Evolutionary conservation across 2,329 filamentous ascomycete genomes (phyloP), one percentile per base, ranked within the genome.

Genomic region (Colletotrichum higginsianum): DNA sequence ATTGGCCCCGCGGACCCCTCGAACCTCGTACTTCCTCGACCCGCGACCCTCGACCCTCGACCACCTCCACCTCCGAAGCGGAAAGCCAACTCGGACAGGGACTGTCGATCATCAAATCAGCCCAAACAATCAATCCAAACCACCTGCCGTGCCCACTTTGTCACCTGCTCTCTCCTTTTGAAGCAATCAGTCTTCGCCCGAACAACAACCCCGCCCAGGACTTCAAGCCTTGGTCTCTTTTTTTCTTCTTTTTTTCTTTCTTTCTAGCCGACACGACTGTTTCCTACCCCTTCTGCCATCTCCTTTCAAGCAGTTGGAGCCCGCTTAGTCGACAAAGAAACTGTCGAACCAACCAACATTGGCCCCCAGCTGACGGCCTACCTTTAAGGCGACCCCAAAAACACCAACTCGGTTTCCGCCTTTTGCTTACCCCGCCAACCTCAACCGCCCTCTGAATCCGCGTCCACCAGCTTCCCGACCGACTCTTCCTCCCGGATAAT

Each of bases 1-100:
- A 68, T 44, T 69, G 61, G 69, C 58, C 65, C 69, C 65, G 58
- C 65, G 65, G 69, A 71, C 69, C 66, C 64, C 57, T 50, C 15
- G 30, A 61, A 50, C 52, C 16, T 53, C 23, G 30, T 6, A 50
- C 21, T 35, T 35, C 30, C 47, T 50, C 47, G 15, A 50, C 65
- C 64, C 57, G 23, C 15, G 30, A 61, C 49, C 52, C 16, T 53
- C 23, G 46, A 18, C 30, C 52, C 18, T 40, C 52, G 11, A 53
- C 52, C 52, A 30, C 42, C 56, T 60, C 40, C 56, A 46, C 38
- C 40, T 68, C 60, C 46, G 53, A 58, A 68, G 52, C 47, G 60
- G 47, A 58, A 62, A 63, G 53, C 58, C 69, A 50, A 63, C 44
- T 68, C 47, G 40, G 57, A 55, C 65, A 44, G 65, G 65, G 58